These are phyloP conservation scores for Rhododendron henanense DNA, from an alignment of 148 eudicot species.

Conservation along the genomic window DNA sequence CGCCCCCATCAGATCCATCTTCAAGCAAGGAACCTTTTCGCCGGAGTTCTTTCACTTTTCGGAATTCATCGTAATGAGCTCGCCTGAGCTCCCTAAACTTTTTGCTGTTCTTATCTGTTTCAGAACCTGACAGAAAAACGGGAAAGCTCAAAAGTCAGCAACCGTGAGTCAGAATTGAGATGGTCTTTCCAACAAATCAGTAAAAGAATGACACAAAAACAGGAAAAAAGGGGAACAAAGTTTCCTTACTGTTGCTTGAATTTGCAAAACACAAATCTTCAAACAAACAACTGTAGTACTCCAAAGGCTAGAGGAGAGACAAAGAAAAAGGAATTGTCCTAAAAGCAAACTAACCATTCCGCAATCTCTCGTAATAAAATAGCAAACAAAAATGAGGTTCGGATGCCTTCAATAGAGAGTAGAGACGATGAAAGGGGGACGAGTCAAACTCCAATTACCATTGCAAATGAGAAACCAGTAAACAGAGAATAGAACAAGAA, in stretches of 20 bases:
- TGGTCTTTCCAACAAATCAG: not conserved
- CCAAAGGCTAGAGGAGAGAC: not conserved
- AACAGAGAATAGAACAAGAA: not conserved
- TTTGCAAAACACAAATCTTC: not conserved
- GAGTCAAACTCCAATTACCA: not conserved
- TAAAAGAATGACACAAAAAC: not conserved
- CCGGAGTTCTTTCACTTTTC: constrained; percentile 72
- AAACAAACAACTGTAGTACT: not conserved
- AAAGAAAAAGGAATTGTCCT: not conserved
- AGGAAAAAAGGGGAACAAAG: not conserved
- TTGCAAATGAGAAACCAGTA: not conserved
- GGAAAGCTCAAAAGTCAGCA: not conserved
- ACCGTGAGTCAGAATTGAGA: not conserved
- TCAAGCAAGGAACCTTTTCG: constrained; percentile 57
- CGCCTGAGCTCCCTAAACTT: constrained; percentile 69
- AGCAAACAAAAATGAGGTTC: not conserved
- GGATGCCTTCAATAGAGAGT: not conserved
- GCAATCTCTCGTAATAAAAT: not conserved
- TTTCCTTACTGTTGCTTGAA: not conserved
- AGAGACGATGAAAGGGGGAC: not conserved
- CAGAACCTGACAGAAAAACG: not conserved
- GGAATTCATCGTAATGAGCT: constrained; percentile 84
- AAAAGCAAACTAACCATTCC: not conserved
- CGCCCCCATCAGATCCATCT: constrained; percentile 44
- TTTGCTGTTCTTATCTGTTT: not conserved